Percentiles rank a stretch among this genome's conserved stretches.
Conservation (phyloP, 2,329 filamentous ascomycete species). For the Aspergillus persii region DNA sequence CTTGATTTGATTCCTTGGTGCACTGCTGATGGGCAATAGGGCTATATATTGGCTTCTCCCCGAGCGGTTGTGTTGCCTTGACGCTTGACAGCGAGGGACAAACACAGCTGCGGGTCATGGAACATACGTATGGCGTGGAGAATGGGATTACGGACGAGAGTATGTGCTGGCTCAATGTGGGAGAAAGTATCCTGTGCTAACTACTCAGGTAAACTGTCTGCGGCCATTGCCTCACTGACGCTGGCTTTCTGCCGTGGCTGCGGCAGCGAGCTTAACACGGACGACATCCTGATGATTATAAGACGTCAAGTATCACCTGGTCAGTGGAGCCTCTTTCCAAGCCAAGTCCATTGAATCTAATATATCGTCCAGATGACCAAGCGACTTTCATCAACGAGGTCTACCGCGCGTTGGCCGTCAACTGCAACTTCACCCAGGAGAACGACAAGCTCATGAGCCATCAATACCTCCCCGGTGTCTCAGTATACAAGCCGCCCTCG, state of each 20-base stretch:
- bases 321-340: constrained; percentile 39
- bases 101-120: constrained; percentile 38
- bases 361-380: constrained; percentile 51
- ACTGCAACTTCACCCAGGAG: constrained; percentile 80
- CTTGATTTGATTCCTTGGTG: background rate
- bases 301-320: constrained; percentile 50
- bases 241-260: constrained; percentile 51
- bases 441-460: constrained; percentile 74
- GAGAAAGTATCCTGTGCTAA: background rate
- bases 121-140: constrained; percentile 40
- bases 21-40: constrained; percentile 24
- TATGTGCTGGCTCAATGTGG: constrained; percentile 18
- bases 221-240: constrained; percentile 62
- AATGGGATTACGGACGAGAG: constrained; percentile 38
- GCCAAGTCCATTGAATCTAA: constrained; percentile 23
- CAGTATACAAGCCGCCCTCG: constrained; percentile 75
- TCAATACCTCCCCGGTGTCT: constrained; percentile 68
- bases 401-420: constrained; percentile 66
- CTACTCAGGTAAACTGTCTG: constrained; percentile 41
- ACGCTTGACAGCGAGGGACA: constrained; percentile 39
- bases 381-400: constrained; percentile 65
- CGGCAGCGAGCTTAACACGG: constrained; percentile 53
- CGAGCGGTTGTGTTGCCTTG: constrained; percentile 42
- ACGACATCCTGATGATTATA: constrained; percentile 68
- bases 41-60: constrained; percentile 43